Evolutionary conservation across 257 asterid species (phyloP).

Genomic region (Thymus quinquecostatus): DNA sequence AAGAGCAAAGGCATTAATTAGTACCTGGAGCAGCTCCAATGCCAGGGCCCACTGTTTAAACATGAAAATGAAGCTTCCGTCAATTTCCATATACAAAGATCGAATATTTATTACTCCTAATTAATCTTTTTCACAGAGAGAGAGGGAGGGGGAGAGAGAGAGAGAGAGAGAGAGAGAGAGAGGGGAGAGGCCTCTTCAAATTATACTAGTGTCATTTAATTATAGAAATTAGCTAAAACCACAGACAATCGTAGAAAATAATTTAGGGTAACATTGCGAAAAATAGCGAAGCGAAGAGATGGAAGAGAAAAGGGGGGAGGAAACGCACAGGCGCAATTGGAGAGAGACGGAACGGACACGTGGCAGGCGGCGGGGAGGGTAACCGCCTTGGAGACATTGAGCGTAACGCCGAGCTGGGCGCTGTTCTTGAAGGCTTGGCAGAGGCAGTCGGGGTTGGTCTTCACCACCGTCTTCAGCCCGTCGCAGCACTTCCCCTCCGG

Average conservation of each 20-base stretch:
- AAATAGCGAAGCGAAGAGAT: not conserved
- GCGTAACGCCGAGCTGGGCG: slow-evolving; percentile 77
- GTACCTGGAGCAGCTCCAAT: slow-evolving; percentile 71
- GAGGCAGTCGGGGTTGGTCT: slow-evolving; percentile 69
- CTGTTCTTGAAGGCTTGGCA: slow-evolving; percentile 82
- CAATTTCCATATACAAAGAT: not conserved
- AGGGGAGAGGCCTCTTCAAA: not conserved
- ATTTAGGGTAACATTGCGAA: no score
- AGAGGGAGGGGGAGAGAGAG: no score
- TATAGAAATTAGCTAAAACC: no score
- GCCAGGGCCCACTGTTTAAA: slow-evolving; percentile 50
- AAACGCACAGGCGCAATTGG: slow-evolving; percentile 72
- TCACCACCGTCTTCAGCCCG: slow-evolving; percentile 78
- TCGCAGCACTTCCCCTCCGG: slow-evolving; percentile 78
- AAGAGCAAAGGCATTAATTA: not conserved
- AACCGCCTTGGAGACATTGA: slow-evolving; percentile 75
- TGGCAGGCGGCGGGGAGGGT: slow-evolving; percentile 85
- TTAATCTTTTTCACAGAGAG: no score
- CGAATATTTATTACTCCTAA: not conserved
- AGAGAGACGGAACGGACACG: slow-evolving; percentile 72
- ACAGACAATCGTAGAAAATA: not conserved
- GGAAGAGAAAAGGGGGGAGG: not conserved
- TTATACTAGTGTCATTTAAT: no score
- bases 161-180: not conserved
- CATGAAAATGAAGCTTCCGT: not conserved